These are phyloP conservation scores for Ceratobasidium sp. DNA, from an alignment of 1,284 basidiomycete species.

Conservation along the genomic window DNA sequence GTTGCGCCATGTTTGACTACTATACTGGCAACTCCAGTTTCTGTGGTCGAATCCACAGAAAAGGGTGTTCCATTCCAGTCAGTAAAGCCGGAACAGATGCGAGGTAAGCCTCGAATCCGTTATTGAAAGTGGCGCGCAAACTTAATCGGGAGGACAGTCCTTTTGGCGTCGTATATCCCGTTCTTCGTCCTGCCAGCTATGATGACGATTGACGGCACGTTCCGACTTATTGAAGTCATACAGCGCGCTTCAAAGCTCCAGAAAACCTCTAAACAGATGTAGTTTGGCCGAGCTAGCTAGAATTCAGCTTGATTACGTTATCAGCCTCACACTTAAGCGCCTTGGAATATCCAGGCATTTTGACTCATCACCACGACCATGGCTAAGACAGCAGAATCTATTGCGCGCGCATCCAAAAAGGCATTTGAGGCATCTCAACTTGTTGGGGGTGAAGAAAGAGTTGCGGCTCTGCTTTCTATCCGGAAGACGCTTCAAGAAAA, in stretches of 20 bases:
- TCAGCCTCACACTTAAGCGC: constrained; percentile 4
- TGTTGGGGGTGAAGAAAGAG: constrained; percentile 71
- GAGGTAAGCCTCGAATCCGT: constrained; percentile 4
- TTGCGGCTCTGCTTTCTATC: constrained; percentile 77
- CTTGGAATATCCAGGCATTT: too few relatives aligned
- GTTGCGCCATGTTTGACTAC: constrained; percentile 29
- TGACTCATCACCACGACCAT: constrained; percentile 32
- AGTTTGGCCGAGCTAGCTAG: neutral
- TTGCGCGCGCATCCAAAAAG: constrained; percentile 79
- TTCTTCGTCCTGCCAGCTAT: constrained; percentile 38
- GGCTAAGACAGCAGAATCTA: constrained; percentile 55
- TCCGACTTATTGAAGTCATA: constrained; percentile 26
- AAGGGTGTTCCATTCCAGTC: constrained; percentile 16
- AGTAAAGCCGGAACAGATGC: constrained; percentile 25
- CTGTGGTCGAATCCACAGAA: neutral
- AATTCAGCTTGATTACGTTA: constrained; percentile 15
- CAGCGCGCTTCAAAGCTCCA: constrained; percentile 10
- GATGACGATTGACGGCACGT: constrained; percentile 31
- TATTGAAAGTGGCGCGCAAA: neutral
- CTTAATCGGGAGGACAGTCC: neutral
- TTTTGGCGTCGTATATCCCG: constrained; percentile 41
- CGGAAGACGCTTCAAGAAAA: constrained; percentile 69
- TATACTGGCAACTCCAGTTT: constrained; percentile 31
- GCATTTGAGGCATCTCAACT: constrained; percentile 90
- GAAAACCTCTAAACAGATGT: constrained; percentile 25